Base-by-base conservation (phyloP, 306 rosid species). In the Malus sieversii region DNA sequence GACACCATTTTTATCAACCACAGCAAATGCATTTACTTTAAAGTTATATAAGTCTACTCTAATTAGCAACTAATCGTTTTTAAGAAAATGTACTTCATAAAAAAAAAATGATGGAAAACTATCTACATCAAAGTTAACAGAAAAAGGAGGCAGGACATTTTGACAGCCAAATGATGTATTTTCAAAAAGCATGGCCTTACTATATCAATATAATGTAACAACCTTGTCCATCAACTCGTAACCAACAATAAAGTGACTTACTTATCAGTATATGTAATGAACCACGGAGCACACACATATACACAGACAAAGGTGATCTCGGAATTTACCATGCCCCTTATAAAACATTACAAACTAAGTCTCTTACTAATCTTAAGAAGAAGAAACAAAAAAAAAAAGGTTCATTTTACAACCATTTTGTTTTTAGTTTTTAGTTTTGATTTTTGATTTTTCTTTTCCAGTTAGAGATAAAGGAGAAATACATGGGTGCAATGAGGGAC, bases 1-100 rank as follows among this genome's bases (percentile, higher is more conserved):
- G 74, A 71, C 59, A 29, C 57, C 33, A 72, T 68, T 78, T 69
- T 70, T 10, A 68, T 16, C 46, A 73, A 70, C 58, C 60, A 51
- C 71, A 75, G 48, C 10, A 45, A 51, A 71, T 62, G 55, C 32
- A 59, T 27, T 63, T 68, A 61, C 70, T 75, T 66, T 20, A 68
- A 67, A 44, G 79, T 44, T 33, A 66, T 38, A 44, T 29, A 66
- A 42, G 62, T 38, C 16, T 29, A 66, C 9, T 40, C 57, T 40
- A 74, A 72, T 61, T 14, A 69, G 8, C 59, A 35, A 25, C 51
- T 3, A 72, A 38, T 12, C 59, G 14, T 12, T 55, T 65, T 6
- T 12, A 5, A 45, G 51, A 64, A 8, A 32, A 73, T 10, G n/a
- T 18, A 59, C 45, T 15, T 6, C 2, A 8, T 57, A 15, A 15